phyloP scores from a whole-genome alignment of 2,329 filamentous ascomycete genomes.

The Colletotrichum chrysophilum region DNA sequence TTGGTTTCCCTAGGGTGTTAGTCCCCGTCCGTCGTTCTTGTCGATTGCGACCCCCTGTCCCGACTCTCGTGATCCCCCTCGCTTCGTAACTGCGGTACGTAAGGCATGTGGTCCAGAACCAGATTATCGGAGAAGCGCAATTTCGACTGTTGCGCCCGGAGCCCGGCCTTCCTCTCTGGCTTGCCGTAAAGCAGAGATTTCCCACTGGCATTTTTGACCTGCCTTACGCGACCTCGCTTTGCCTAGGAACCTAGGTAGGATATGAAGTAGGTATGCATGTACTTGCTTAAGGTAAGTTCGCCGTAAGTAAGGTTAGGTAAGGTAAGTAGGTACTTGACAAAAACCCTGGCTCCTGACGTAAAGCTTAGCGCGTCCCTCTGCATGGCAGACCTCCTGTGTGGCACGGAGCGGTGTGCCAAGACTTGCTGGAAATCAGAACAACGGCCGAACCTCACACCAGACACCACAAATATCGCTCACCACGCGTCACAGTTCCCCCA shows the following conservation, averaged over 20 bases:
- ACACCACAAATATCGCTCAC: slow-evolving; percentile 7
- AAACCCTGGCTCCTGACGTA: background rate
- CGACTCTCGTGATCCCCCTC: background rate
- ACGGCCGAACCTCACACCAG: background rate
- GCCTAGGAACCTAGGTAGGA: background rate
- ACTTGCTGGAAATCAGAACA: slow-evolving; percentile 2
- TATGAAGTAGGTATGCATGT: background rate
- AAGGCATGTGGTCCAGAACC: background rate
- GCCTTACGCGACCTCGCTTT: background rate
- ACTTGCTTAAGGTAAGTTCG: background rate
- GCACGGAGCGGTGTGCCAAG: slow-evolving; percentile 4
- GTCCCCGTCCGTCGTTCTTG: background rate
- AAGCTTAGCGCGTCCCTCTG: background rate
- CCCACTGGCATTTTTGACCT: background rate
- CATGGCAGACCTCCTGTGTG: background rate
- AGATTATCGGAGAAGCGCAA: background rate
- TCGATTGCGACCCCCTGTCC: background rate
- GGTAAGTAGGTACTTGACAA: background rate
- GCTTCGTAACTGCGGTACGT: slow-evolving; percentile 2
- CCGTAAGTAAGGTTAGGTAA: background rate
- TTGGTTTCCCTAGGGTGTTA: background rate
- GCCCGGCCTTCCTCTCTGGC: background rate
- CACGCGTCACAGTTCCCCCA: background rate
- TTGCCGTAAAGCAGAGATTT: background rate
- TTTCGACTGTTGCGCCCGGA: background rate